A percentile compares a stretch with the other conserved stretches of the same genome.
phyloP scores from a whole-genome alignment of 768 basidiomycete genomes.

The Rhizopogon salebrosus region DNA sequence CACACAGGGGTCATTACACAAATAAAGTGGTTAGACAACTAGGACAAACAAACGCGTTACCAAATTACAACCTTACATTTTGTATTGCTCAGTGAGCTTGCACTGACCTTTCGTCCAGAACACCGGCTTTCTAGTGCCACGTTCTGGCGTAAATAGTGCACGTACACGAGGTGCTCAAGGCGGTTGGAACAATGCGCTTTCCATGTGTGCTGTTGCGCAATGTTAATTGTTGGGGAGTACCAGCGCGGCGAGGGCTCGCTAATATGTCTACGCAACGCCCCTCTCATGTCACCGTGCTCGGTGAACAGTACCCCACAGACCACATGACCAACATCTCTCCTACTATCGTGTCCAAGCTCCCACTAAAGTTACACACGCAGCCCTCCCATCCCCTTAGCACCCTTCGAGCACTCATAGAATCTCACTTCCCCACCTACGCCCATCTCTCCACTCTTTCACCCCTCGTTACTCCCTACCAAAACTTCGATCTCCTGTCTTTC shows the following conservation, averaged over 20 bases:
- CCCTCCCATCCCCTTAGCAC: conserved; percentile 83
- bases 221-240: neutral
- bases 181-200: conserved; percentile 11
- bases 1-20: no score
- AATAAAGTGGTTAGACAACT: no score
- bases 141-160: neutral
- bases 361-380: conserved; percentile 68
- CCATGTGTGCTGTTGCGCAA: conserved; percentile 3
- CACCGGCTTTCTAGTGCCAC: no score
- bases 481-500: conserved; percentile 97
- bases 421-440: conserved; percentile 71
- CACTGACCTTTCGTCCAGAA: no score
- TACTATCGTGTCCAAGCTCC: conserved; percentile 78
- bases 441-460: conserved; percentile 79
- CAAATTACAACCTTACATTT: no score
- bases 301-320: conserved; percentile 72
- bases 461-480: conserved; percentile 83
- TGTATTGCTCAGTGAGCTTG: no score
- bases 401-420: conserved; percentile 77
- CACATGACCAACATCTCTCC: conserved; percentile 79
- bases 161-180: neutral
- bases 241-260: conserved; percentile 10
- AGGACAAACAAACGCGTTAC: no score
- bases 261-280: conserved; percentile 7
- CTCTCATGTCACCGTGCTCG: conserved; percentile 46